Evolutionary conservation across 1,284 basidiomycete species (phyloP).

Genomic region (Garcileccinum viscosum): DNA sequence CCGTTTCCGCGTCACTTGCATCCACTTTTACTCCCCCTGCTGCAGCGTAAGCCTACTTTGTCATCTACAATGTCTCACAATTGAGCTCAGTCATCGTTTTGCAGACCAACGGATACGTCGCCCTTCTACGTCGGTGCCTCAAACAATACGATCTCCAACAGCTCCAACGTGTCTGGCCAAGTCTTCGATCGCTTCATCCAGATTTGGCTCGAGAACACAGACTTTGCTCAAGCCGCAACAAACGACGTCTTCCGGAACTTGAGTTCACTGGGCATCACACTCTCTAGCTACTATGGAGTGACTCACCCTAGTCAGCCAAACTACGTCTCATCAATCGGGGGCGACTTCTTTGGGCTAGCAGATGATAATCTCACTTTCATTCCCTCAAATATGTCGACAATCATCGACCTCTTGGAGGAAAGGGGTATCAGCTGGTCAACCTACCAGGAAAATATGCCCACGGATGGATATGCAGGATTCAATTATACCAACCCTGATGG

Average conservation of each 20-base stretch:
- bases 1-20: slow-evolving; percentile 32
- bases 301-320: slow-evolving; percentile 75
- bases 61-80: background rate
- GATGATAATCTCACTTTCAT: slow-evolving; percentile 51
- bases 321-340: slow-evolving; percentile 57
- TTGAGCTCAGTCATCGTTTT: slow-evolving; percentile 2
- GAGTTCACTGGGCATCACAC: slow-evolving; percentile 56
- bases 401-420: slow-evolving; percentile 70
- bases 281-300: slow-evolving; percentile 59
- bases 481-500: slow-evolving; percentile 53
- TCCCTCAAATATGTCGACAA: slow-evolving; percentile 54
- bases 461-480: slow-evolving; percentile 54
- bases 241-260: slow-evolving; percentile 56
- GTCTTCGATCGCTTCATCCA: slow-evolving; percentile 64
- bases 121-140: slow-evolving; percentile 35
- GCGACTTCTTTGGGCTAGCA: slow-evolving; percentile 66
- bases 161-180: slow-evolving; percentile 42
- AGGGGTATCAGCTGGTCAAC: slow-evolving; percentile 62
- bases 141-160: slow-evolving; percentile 36
- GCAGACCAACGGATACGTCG: slow-evolving; percentile 36
- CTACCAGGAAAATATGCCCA: slow-evolving; percentile 70
- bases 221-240: slow-evolving; percentile 45
- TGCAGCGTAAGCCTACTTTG: slow-evolving; percentile 27
- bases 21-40: slow-evolving; percentile 39
- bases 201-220: slow-evolving; percentile 67